These are phyloP conservation scores for Uncinocarpus reesii DNA, from an alignment of 2,329 filamentous ascomycete genomes.

Conservation along the genomic window DNA sequence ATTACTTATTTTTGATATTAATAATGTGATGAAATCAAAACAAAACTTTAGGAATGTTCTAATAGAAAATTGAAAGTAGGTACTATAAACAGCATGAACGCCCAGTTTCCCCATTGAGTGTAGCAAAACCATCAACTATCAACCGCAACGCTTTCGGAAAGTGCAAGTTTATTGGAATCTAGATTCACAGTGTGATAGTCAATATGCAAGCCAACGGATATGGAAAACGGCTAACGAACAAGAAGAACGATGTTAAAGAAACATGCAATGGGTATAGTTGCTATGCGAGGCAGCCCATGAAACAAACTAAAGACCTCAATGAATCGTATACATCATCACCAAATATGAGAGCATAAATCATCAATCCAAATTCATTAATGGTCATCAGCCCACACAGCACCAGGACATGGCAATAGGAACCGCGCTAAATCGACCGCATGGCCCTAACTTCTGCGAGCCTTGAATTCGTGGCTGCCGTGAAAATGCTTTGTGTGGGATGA, in stretches of 20 bases:
- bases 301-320: neutral
- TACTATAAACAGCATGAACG: too few relatives aligned
- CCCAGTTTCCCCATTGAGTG: too few relatives aligned
- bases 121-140: too few relatives aligned
- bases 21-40: too few relatives aligned
- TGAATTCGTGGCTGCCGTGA: constrained; percentile 6
- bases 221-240: too few relatives aligned
- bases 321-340: neutral
- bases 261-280: constrained; percentile 4
- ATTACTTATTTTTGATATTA: too few relatives aligned
- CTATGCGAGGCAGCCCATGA: neutral
- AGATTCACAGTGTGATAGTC: too few relatives aligned
- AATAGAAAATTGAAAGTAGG: too few relatives aligned
- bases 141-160: too few relatives aligned
- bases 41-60: too few relatives aligned
- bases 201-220: too few relatives aligned
- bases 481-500: neutral
- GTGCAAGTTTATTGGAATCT: too few relatives aligned
- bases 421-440: neutral
- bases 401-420: neutral
- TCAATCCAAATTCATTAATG: neutral
- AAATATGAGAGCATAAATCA: constrained; percentile 3
- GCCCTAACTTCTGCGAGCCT: constrained; percentile 8
- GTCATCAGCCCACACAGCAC: neutral
- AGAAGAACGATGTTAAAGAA: neutral